Evolutionary conservation across 2,329 filamentous ascomycete genomes (phyloP).

Genomic region (Epichloe sp.): DNA sequence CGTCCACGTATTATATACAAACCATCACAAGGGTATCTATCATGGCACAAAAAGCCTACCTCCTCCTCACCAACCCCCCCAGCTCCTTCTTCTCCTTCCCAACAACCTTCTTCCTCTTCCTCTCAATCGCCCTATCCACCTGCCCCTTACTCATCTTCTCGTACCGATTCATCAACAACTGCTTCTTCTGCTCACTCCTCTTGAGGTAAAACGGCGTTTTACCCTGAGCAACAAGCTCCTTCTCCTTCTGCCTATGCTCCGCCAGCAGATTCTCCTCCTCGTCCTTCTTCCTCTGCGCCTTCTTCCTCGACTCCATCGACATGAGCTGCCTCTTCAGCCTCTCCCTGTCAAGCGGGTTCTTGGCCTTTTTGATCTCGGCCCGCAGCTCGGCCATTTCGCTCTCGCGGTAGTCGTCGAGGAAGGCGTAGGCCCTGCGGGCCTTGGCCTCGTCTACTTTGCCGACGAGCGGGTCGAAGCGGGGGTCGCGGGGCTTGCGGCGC

Average conservation of each 20-base stretch:
- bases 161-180: slow-evolving; percentile 66
- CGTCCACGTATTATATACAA: no score
- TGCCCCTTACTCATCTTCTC: slow-evolving; percentile 74
- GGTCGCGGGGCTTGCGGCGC: slow-evolving; percentile 59
- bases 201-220: slow-evolving; percentile 93
- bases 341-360: slow-evolving; percentile 52
- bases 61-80: slow-evolving; percentile 23
- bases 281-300: slow-evolving; percentile 56
- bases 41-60: neutral
- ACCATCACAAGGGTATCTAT: no score
- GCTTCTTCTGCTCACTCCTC: slow-evolving; percentile 81
- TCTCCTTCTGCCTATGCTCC: slow-evolving; percentile 71
- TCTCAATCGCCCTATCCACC: slow-evolving; percentile 72
- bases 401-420: slow-evolving; percentile 75
- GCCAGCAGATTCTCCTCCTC: slow-evolving; percentile 55
- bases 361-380: slow-evolving; percentile 49
- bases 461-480: slow-evolving; percentile 62
- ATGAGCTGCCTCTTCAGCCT: slow-evolving; percentile 59
- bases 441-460: slow-evolving; percentile 41
- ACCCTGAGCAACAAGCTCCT: slow-evolving; percentile 71
- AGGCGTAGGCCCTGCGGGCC: slow-evolving; percentile 64
- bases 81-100: slow-evolving; percentile 73
- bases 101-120: slow-evolving; percentile 78
- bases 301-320: slow-evolving; percentile 66
- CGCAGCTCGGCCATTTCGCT: slow-evolving; percentile 70